phyloP scores from a whole-genome alignment of 2,329 filamentous ascomycete species.

The Venturiaceae sp. region DNA sequence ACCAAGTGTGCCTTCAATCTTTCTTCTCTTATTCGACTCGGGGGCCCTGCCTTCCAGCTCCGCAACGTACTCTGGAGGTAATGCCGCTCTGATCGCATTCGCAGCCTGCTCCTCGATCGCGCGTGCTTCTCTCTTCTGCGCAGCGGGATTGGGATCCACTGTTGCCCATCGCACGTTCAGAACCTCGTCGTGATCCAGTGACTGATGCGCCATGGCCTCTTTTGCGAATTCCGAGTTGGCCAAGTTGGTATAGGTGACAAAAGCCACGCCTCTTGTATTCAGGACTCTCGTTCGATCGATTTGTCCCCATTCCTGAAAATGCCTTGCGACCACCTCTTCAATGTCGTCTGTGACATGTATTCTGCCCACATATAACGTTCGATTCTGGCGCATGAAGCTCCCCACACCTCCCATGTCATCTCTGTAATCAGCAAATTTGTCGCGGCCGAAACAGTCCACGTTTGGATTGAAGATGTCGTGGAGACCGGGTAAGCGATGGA shows the following conservation, averaged over 20 bases:
- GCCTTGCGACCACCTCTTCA: slow-evolving; percentile 86
- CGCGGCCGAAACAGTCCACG: slow-evolving; percentile 87
- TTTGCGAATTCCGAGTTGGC: slow-evolving; percentile 37
- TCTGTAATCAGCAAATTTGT: slow-evolving; percentile 86
- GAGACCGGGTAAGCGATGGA: slow-evolving; percentile 77
- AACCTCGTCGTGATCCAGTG: slow-evolving; percentile 82
- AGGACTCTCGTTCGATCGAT: slow-evolving; percentile 82
- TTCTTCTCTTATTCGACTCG: slow-evolving; percentile 77
- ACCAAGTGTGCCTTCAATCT: slow-evolving; percentile 81
- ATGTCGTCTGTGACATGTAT: slow-evolving; percentile 97
- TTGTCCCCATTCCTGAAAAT: slow-evolving; percentile 95
- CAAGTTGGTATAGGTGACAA: slow-evolving; percentile 89
- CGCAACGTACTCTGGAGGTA: slow-evolving; percentile 83
- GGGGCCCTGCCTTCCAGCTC: slow-evolving; percentile 90
- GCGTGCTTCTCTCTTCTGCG: slow-evolving; percentile 81
- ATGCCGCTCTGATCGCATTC: slow-evolving; percentile 77
- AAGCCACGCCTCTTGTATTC: slow-evolving; percentile 81
- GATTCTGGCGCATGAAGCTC: slow-evolving; percentile 85
- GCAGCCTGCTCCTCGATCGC: slow-evolving; percentile 93
- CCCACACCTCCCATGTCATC: slow-evolving; percentile 98
- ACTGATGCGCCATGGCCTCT: slow-evolving; percentile 93
- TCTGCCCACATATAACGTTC: slow-evolving; percentile 84
- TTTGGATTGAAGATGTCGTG: slow-evolving; percentile 91
- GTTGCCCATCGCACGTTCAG: slow-evolving; percentile 97
- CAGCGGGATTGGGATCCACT: slow-evolving; percentile 88